phyloP scores from a whole-genome alignment of 768 basidiomycete species.

The Rhizopogon vesiculosus region DNA sequence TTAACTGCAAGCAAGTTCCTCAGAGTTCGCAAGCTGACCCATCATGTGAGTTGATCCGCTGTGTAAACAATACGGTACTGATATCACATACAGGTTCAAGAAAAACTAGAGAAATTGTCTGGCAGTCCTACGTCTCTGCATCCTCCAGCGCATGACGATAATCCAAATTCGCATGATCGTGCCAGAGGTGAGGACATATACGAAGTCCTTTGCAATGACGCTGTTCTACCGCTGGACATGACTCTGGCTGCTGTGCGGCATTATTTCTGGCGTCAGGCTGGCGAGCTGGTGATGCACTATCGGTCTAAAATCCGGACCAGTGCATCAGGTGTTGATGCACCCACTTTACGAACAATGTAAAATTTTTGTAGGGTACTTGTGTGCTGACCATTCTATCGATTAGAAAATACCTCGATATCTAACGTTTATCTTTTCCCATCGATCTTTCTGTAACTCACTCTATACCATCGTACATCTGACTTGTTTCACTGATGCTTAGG shows the following conservation, averaged over 20 bases:
- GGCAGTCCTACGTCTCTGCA: conserved; percentile 25
- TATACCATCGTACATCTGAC: not conserved
- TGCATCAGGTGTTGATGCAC: conserved; percentile 3
- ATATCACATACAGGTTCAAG: conserved; percentile 58
- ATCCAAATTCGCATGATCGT: conserved; percentile 20
- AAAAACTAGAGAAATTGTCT: conserved; percentile 67
- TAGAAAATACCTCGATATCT: not conserved
- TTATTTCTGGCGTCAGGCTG: conserved; percentile 77
- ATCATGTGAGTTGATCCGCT: conserved; percentile 57
- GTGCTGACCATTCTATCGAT: not conserved
- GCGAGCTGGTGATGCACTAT: conserved; percentile 76
- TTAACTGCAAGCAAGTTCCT: conserved; percentile 85
- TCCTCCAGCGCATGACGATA: conserved; percentile 31
- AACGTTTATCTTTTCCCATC: not conserved
- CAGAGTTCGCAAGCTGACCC: conserved; percentile 77
- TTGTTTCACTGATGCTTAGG: no score
- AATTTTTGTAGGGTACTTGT: not conserved
- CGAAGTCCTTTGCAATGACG: conserved; percentile 87
- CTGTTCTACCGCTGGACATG: conserved; percentile 80
- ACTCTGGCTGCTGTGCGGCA: conserved; percentile 89
- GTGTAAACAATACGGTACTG: not conserved
- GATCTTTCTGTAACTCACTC: no score
- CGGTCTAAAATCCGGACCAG: conserved; percentile 36
- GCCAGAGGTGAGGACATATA: conserved; percentile 61
- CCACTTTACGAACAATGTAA: not conserved